A percentile compares a stretch with the other conserved stretches of the same genome.
Conservation (phyloP, 2,329 filamentous ascomycete species). For the Exophiala sideris region DNA sequence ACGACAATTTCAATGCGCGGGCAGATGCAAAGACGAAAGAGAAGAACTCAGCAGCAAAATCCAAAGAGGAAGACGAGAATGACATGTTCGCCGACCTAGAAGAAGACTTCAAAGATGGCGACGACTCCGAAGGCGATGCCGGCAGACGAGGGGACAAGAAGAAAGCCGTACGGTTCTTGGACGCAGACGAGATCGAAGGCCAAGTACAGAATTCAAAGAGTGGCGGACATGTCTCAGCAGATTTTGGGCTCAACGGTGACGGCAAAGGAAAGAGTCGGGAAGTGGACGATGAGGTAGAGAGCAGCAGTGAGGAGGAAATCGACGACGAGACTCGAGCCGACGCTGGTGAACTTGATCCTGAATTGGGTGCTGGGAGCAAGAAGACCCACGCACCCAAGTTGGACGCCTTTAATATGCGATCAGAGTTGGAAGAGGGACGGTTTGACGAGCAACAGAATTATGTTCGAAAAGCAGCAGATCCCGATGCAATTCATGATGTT, state of each 20-base stretch:
- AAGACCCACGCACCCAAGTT: slow-evolving; percentile 92
- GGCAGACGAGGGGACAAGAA: slow-evolving; percentile 53
- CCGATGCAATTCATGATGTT: slow-evolving; percentile 82
- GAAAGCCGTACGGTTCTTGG: slow-evolving; percentile 60
- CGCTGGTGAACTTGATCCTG: slow-evolving; percentile 77
- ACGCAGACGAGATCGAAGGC: slow-evolving; percentile 68
- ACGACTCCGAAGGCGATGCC: slow-evolving; percentile 49
- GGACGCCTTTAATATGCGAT: slow-evolving; percentile 91
- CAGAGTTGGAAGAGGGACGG: slow-evolving; percentile 85
- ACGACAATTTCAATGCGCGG: slow-evolving; percentile 79
- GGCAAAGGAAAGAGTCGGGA: slow-evolving; percentile 28
- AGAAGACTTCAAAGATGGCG: slow-evolving; percentile 56
- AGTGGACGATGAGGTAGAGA: slow-evolving; percentile 63
- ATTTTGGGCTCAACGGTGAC: slow-evolving; percentile 48
- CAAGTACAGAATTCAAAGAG: slow-evolving; percentile 71
- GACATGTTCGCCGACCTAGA: slow-evolving; percentile 82
- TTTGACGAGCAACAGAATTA: slow-evolving; percentile 93
- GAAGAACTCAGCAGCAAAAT: slow-evolving; percentile 41
- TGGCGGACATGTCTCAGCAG: slow-evolving; percentile 63
- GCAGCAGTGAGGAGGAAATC: slow-evolving; percentile 54
- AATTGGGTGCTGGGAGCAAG: slow-evolving; percentile 83
- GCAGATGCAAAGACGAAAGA: slow-evolving; percentile 59
- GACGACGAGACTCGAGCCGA: slow-evolving; percentile 68
- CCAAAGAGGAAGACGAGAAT: slow-evolving; percentile 35
- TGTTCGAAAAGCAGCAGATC: slow-evolving; percentile 81